Base-by-base conservation (phyloP, 2,329 filamentous ascomycete species). In the Alternaria atra region DNA sequence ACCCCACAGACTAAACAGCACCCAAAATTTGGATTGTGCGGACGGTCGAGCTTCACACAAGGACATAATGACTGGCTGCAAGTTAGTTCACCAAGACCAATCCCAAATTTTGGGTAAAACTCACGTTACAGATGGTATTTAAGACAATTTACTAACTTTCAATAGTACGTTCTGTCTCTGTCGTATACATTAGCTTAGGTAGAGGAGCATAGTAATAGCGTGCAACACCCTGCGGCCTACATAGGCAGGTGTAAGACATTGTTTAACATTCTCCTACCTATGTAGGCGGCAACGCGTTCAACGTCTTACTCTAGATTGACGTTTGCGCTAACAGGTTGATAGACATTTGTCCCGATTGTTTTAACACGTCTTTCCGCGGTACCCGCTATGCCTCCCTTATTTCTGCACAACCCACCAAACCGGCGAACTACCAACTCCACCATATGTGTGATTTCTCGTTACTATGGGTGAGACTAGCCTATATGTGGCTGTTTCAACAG, bases 311-410 rank as follows among this genome's bases (percentile, higher is more conserved):
- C 20, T 20, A 20, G 20, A 20, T 20, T 20, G 20, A 20, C 2
- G 20, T 20, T 20, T 20, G 20, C 20, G 20, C 20, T 20, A 20
- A 20, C 20, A 20, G 20, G 20, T 20, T 20, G 20, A 20, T 7
- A 54, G 51, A 68, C 46, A 62, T 72, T 25, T 70, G 69, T 39
- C 57, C 66, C 4, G 57, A 59, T 27, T 72, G 68, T 40, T 72
- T 64, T 57, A 64, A 66, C 27, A 63, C 61, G 1, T 67, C 68
- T 3, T 65, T 72, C 27, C 48, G 53, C 25, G 46, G 61, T 42
- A 68, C 66, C 7, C 46, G 37, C 27, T 70, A 69, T 51, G 54
- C 46, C n/a, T 43, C 55, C 34, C 58, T 62, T 42, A 48, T 72
- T 42, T 35, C 46, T n/a, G 37, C 39, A 20, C 52, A 47, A 23